A percentile compares a stretch with the other conserved stretches of the same genome.
Conservation (phyloP, 768 basidiomycete species). For the Suillus tomentosus region DNA sequence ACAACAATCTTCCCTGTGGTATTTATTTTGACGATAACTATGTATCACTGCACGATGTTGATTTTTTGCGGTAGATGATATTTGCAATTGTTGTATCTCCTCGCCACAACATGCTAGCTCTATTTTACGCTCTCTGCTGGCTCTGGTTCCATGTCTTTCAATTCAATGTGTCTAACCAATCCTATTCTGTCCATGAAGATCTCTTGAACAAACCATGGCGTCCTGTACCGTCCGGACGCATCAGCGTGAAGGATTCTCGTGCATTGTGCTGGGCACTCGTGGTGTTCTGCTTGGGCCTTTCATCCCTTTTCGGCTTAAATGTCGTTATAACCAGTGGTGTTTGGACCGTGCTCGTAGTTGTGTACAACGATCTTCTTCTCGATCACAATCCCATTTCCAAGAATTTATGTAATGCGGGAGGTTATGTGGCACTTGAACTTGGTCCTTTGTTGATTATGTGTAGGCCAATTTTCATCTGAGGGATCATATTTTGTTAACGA, state of each 20-base stretch:
- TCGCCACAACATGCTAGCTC: not conserved
- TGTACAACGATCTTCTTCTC: too few species aligned
- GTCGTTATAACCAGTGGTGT: constrained; percentile 18
- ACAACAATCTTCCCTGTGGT: constrained; percentile 39
- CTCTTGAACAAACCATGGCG: constrained; percentile 37
- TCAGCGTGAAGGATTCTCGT: constrained; percentile 24
- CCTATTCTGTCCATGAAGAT: constrained; percentile 30
- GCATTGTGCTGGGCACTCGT: constrained; percentile 37
- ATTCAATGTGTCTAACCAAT: constrained; percentile 37
- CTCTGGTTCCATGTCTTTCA: constrained; percentile 37
- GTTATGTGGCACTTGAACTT: constrained; percentile 35
- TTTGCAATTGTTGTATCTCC: constrained; percentile 15
- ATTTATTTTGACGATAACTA: not conserved
- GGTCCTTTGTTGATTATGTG: constrained; percentile 36
- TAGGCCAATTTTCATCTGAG: constrained; percentile 8
- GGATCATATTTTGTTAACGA: not conserved
- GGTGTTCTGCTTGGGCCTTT: constrained; percentile 28
- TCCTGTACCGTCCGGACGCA: constrained; percentile 38
- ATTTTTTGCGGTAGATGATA: constrained; percentile 13
- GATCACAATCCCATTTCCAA: constrained; percentile 29
- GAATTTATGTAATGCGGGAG: constrained; percentile 34
- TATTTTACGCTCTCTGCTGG: constrained; percentile 23
- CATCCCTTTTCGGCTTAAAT: constrained; percentile 19
- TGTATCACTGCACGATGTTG: not conserved
- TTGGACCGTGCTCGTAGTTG: too few species aligned